Base-by-base conservation (phyloP, 441 rosid genomes). In the Rhodomyrtus psidioides region DNA sequence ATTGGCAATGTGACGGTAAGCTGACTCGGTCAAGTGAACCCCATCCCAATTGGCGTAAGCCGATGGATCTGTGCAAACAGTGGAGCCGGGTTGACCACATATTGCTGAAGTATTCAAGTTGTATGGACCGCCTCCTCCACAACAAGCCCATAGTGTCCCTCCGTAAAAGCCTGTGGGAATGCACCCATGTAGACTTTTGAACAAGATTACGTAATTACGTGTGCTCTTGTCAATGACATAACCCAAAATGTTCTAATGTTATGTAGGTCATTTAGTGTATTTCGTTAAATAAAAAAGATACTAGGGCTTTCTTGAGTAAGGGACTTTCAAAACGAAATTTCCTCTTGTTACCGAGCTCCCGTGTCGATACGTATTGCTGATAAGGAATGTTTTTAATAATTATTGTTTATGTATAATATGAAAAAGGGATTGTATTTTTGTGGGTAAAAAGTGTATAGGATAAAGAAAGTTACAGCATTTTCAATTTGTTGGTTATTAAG, bases 101-200 rank as follows among this genome's bases (percentile, higher is more conserved):
- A 85, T 83, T 8, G 91, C 93, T 10, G 91, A 88, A 53, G 85
- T 86, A 57, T 93, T 94, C 86, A 89, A 94, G 53, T 95, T 93
- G 89, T 94, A 92, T 8, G 94, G 94, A 34, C 98, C 97, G 74
- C 94, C 94, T 39, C 93, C 94, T 86, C 97, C 98, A 84, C 98
- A 96, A 65, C 97, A 96, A 44, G 95, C 95, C 70, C 39, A 88
- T 58, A 89, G 84, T 4, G 90, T 87, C 39, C 95, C 93, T 81
- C 86, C 88, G n/a, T 82, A 86, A 83, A 95, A 95, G 44, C 96
- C 98, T 94, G 85, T 87, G 42, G 13, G 21, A 17, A 14, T 13
- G 70, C 21, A 34, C n/a, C 30, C 26, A 34, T 65, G 46, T 34
- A 65, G 14, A 9, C 76, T 34, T 34, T 65, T 34, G 76, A 34